Evolutionary conservation across 1,284 basidiomycete species (phyloP).

Genomic region (Melampsora occidentalis): DNA sequence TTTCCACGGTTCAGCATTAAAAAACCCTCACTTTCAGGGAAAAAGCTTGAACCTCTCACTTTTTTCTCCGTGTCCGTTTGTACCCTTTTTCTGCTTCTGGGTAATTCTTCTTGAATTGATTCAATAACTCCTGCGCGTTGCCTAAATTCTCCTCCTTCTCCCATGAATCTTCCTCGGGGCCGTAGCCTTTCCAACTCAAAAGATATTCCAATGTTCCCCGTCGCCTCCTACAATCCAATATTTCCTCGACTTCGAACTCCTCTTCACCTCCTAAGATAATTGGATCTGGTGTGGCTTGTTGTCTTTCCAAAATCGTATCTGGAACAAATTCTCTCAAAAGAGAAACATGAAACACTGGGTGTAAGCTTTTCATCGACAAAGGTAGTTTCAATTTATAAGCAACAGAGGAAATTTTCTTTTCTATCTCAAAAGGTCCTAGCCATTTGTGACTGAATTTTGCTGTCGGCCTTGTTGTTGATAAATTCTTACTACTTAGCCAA

Average conservation of each 20-base stretch:
- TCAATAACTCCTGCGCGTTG: too few species aligned
- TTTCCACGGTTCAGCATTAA: too few species aligned
- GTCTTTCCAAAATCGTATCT: not conserved
- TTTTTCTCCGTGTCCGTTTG: too few species aligned
- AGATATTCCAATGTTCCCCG: not conserved
- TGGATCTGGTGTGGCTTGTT: not conserved
- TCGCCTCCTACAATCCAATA: not conserved
- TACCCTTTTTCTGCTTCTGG: too few species aligned
- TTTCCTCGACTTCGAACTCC: conserved; percentile 5
- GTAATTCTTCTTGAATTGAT: too few species aligned
- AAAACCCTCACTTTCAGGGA: too few species aligned
- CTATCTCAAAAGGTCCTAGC: conserved; percentile 1
- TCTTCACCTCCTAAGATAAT: not conserved
- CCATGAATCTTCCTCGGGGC: not conserved
- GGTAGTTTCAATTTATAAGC: conserved; percentile 6
- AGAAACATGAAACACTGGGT: conserved; percentile 22
- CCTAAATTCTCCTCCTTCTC: not conserved
- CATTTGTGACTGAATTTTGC: not conserved
- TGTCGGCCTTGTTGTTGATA: not conserved
- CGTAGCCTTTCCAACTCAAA: not conserved
- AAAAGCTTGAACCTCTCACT: too few species aligned
- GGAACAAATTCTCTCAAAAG: not conserved
- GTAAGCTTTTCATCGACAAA: not conserved
- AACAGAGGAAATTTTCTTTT: not conserved
- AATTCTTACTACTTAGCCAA: not conserved